Evolutionary conservation across 2,329 filamentous ascomycete species (phyloP), one percentile per base, ranked within the genome.

Genomic region (Penicillium sp.): DNA sequence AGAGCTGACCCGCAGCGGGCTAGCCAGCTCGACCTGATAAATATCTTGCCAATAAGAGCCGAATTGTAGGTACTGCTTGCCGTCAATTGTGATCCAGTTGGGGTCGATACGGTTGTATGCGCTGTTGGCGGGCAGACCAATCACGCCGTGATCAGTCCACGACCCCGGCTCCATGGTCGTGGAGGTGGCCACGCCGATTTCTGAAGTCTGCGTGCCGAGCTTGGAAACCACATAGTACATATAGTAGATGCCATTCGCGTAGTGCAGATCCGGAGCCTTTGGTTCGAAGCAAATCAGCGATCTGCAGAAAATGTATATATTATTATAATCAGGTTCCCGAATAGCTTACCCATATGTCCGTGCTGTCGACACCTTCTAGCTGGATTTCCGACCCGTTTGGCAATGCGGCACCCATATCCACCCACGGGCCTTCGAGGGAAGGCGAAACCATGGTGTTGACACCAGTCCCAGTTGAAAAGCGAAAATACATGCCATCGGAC

Each of bases 41-140:
- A 89, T 76, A 62, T 84, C 80, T 9, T 74, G 68, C 84, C 85
- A 90, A 77, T 87, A 89, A n/a, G 82, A 86, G 43, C 86, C 87
- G 54, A 87, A 89, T 54, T 76, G 81, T 57, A 85, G 69, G 51
- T 77, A 76, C 58, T 77, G 77, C 8, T 58, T 63, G 33, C 56
- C 63, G 46, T 68, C 71, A 10, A 71, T 73, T 25, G 69, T 62
- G 55, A 83, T 68, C 31, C 84, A 70, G 58, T 81, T 81, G 10
- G 76, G 70, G 62, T 85, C 87, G 61, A 90, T 85, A 46, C 80
- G 78, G 60, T 85, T 85, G 70, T 82, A 85, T 8, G 65, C 46
- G 62, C 4, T 63, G 46, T 24, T 68, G 57, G 41, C 79, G 76
- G 36, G 70, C 41, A 73, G 50, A 3, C 68, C 68, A 22, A 69